A percentile compares a stretch with the other conserved stretches of the same genome.
Evolutionary conservation across 352 stramenopile genomes (phyloP).

Genomic region (Phytopythium oedochilum): DNA sequence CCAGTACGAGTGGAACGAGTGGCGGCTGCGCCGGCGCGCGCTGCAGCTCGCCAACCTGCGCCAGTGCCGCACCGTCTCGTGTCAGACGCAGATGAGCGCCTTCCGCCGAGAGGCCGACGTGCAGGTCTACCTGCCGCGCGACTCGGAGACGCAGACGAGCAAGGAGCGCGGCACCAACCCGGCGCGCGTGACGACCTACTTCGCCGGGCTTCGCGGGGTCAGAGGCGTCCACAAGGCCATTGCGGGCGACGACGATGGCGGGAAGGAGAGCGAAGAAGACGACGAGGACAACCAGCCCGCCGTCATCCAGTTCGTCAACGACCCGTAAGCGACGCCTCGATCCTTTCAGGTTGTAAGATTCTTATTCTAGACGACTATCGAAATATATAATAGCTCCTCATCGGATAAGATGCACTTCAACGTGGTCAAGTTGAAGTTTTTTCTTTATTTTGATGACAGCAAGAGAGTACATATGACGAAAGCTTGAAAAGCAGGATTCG

Average conservation of each 20-base stretch:
- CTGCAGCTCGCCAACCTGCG: conserved; percentile 91
- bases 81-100: conserved; percentile 87
- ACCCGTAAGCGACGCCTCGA: conserved; percentile 25
- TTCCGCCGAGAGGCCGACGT: conserved; percentile 86
- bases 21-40: conserved; percentile 85
- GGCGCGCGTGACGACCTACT: conserved; percentile 69
- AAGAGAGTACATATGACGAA: neutral
- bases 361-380: too few species aligned
- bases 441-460: too few species aligned
- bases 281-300: conserved; percentile 33
- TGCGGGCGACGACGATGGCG: conserved; percentile 16
- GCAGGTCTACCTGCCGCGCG: conserved; percentile 77
- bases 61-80: conserved; percentile 84
- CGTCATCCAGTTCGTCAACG: conserved; percentile 69
- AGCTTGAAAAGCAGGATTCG: neutral
- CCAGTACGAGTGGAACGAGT: conserved; percentile 95
- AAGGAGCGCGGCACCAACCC: conserved; percentile 83
- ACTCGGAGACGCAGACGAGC: conserved; percentile 77
- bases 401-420: neutral
- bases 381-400: neutral
- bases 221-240: conserved; percentile 4
- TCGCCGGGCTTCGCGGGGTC: conserved; percentile 44
- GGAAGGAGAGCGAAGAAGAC: conserved; percentile 21
- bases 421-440: neutral
- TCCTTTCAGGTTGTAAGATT: too few species aligned